phyloP scores from a whole-genome alignment of 768 basidiomycete species.

The Collybia mongolica region DNA sequence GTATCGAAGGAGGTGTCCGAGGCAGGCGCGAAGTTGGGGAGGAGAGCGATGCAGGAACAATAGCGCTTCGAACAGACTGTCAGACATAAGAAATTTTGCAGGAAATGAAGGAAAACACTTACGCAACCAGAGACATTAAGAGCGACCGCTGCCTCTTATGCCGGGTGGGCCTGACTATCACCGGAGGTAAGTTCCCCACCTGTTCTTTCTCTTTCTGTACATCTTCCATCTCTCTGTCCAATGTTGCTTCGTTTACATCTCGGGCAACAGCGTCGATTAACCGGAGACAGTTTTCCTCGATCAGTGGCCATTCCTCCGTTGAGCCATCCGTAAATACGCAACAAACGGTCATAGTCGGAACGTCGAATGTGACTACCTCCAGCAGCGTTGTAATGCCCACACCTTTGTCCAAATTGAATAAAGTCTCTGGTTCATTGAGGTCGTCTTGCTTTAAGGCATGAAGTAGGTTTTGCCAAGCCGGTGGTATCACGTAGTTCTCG shows the following conservation, averaged over 20 bases:
- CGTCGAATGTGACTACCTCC: conserved; percentile 62
- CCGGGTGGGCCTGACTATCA: conserved; percentile 34
- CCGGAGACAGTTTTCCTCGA: conserved; percentile 34
- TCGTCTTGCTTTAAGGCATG: conserved; percentile 47
- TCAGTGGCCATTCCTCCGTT: conserved; percentile 46
- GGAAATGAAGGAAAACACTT: conserved; percentile 31
- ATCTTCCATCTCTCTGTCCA: conserved; percentile 38
- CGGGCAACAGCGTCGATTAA: conserved; percentile 49
- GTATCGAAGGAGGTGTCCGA: conserved; percentile 20
- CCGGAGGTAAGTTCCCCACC: conserved; percentile 22
- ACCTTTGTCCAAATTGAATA: conserved; percentile 62
- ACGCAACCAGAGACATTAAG: conserved; percentile 69
- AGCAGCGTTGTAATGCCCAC: conserved; percentile 55
- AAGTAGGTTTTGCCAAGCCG: conserved; percentile 55
- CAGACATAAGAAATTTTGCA: conserved; percentile 13
- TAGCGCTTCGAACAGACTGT: conserved; percentile 17
- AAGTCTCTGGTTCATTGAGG: conserved; percentile 47
- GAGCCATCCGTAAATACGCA: conserved; percentile 62
- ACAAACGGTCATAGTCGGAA: conserved; percentile 41
- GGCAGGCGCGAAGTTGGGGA: conserved; percentile 30
- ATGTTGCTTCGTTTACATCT: conserved; percentile 50
- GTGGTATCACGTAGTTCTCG: conserved; percentile 41
- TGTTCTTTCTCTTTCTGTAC: conserved; percentile 28
- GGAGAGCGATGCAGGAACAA: conserved; percentile 28
- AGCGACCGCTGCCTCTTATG: conserved; percentile 74